These are phyloP conservation scores for Pichia rugopelliculosa DNA, from an alignment of 805 yeast species.

Conservation along the genomic window DNA sequence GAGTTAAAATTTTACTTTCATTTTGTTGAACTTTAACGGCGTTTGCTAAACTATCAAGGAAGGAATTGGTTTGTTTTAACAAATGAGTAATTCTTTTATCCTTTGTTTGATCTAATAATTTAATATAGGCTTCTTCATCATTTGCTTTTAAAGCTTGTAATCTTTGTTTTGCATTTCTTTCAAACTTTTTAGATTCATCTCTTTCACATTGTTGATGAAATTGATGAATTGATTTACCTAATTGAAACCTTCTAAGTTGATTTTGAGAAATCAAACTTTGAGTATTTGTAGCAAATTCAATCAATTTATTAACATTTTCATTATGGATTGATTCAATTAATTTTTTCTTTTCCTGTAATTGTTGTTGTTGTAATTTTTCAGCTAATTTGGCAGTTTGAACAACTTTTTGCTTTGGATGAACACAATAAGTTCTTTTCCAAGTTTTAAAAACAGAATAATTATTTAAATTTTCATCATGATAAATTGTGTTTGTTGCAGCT, in stretches of 20 bases:
- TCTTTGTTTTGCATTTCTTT: constrained; percentile 81
- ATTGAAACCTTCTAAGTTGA: constrained; percentile 21
- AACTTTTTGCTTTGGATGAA: constrained; percentile 62
- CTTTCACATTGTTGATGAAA: constrained; percentile 56
- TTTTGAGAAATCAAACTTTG: constrained; percentile 27
- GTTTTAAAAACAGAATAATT: constrained; percentile 51
- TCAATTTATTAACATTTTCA: constrained; percentile 36
- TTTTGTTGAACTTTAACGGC: constrained; percentile 74
- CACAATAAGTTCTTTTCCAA: constrained; percentile 61
- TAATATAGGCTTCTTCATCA: constrained; percentile 83
- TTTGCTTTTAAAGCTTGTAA: constrained; percentile 79
- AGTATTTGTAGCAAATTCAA: constrained; percentile 27
- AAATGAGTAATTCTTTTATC: constrained; percentile 83
- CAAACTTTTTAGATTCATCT: constrained; percentile 69
- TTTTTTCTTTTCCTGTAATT: constrained; percentile 50
- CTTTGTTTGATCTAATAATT: constrained; percentile 76
- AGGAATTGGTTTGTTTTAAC: constrained; percentile 69
- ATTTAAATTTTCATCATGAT: constrained; percentile 42
- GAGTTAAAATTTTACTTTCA: constrained; percentile 34
- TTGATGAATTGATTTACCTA: constrained; percentile 33
- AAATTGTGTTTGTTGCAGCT: constrained; percentile 37
- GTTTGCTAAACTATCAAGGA: constrained; percentile 69
- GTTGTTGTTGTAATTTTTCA: constrained; percentile 67
- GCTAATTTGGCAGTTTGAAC: constrained; percentile 72
- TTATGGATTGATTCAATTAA: constrained; percentile 45